These are phyloP conservation scores for Simplicillium aogashimaense DNA, from an alignment of 2,329 filamentous ascomycete genomes.

Conservation along the genomic window DNA sequence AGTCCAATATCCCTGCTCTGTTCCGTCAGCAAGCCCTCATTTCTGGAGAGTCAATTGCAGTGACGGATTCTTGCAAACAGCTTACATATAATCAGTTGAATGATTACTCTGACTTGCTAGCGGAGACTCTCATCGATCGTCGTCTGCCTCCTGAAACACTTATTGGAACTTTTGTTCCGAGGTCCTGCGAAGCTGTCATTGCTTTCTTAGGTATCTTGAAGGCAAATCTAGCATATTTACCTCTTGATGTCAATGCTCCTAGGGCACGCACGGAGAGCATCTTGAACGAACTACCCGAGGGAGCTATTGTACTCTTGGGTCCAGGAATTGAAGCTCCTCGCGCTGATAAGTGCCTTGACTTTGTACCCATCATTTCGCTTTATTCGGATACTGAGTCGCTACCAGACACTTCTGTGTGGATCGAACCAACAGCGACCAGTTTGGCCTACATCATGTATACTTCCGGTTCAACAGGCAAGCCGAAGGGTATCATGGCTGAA, in stretches of 20 bases:
- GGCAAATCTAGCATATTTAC: conserved; percentile 14
- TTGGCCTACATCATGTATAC: conserved; percentile 34
- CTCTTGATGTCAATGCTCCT: conserved; percentile 11
- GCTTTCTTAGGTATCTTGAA: conserved; percentile 15
- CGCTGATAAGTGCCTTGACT: neutral
- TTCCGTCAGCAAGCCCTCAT: conserved; percentile 11
- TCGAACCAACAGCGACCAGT: conserved; percentile 2
- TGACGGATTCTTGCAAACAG: conserved; percentile 7
- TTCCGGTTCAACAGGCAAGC: conserved; percentile 37
- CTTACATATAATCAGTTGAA: conserved; percentile 15
- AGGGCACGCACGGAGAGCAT: conserved; percentile 8
- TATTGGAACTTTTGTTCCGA: conserved; percentile 9
- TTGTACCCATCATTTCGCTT: neutral
- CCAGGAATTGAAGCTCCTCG: too few relatives aligned
- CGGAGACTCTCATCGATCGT: conserved; percentile 8
- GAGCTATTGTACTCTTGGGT: conserved; percentile 8
- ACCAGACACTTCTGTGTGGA: too few relatives aligned
- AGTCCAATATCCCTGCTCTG: conserved; percentile 12
- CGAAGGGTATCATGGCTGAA: conserved; percentile 34
- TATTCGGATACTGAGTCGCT: too few relatives aligned
- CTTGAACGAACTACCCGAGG: neutral
- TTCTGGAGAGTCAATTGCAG: conserved; percentile 7
- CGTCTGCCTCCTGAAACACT: conserved; percentile 8
- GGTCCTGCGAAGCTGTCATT: conserved; percentile 14
- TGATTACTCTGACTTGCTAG: conserved; percentile 8